A percentile compares a stretch with the other conserved stretches of the same genome.
Evolutionary conservation across 805 yeast species (phyloP).

Genomic region (Komagataella pastoris): DNA sequence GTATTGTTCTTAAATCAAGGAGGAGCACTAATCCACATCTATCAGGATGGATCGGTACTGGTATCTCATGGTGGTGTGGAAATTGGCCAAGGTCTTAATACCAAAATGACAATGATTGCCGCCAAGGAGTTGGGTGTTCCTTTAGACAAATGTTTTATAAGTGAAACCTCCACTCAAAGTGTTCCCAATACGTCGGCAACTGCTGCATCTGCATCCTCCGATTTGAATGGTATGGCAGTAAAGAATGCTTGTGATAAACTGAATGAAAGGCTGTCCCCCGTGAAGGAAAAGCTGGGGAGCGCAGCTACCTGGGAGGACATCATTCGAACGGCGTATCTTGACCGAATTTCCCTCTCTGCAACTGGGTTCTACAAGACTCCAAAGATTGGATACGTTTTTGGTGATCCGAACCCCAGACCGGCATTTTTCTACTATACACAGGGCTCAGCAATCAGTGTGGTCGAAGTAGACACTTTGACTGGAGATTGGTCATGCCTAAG

Average conservation of each 20-base stretch:
- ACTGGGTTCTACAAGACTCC: conserved; percentile 38
- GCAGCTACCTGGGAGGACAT: conserved; percentile 26
- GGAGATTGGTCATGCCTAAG: conserved; percentile 32
- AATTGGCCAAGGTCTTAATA: conserved; percentile 35
- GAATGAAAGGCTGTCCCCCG: conserved; percentile 25
- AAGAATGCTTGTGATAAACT: conserved; percentile 31
- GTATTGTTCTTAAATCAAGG: conserved; percentile 31
- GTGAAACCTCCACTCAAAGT: conserved; percentile 31
- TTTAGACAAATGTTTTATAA: conserved; percentile 24
- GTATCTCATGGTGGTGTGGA: conserved; percentile 36
- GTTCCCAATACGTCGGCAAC: conserved; percentile 36
- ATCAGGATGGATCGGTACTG: conserved; percentile 30
- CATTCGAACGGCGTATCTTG: conserved; percentile 27
- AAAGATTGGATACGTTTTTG: conserved; percentile 28
- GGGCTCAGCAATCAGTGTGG: conserved; percentile 27
- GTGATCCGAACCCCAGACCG: conserved; percentile 27
- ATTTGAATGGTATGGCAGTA: conserved; percentile 35
- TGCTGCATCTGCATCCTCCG: conserved; percentile 36
- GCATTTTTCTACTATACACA: conserved; percentile 34
- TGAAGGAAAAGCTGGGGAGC: conserved; percentile 20
- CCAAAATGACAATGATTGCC: conserved; percentile 34
- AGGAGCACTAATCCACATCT: conserved; percentile 32
- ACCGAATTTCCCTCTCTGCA: conserved; percentile 30
- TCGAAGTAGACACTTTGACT: conserved; percentile 32
- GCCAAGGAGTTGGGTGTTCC: conserved; percentile 29